Evolutionary conservation across 2,329 filamentous ascomycete species (phyloP).

Genomic region (Juglanconis sp.): DNA sequence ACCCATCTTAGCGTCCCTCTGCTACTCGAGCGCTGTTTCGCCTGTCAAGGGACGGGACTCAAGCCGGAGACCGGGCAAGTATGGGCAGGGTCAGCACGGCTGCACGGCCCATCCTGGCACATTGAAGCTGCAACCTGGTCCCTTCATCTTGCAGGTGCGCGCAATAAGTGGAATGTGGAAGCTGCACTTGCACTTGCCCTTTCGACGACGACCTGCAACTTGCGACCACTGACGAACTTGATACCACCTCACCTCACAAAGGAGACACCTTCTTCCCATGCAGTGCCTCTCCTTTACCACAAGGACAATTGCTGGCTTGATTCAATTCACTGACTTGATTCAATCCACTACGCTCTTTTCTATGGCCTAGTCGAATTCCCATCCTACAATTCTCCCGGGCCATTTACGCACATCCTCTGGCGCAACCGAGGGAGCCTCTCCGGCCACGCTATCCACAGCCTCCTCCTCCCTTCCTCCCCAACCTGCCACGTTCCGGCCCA

Average conservation of each 20-base stretch:
- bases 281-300: background rate
- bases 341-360: background rate
- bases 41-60: too few relatives aligned
- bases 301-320: background rate
- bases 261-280: conserved; percentile 2
- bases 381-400: background rate
- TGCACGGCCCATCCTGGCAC: background rate
- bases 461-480: background rate
- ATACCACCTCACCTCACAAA: background rate
- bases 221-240: background rate
- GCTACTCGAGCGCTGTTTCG: too few relatives aligned
- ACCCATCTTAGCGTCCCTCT: too few relatives aligned
- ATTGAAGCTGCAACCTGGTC: conserved; percentile 18
- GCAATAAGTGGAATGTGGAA: background rate
- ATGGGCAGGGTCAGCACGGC: conserved; percentile 8
- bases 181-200: background rate
- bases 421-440: background rate
- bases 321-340: background rate
- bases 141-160: conserved; percentile 2
- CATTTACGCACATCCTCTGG: background rate
- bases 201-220: conserved; percentile 3
- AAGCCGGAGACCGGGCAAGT: background rate
- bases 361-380: conserved; percentile 6
- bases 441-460: background rate
- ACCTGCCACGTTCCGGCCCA: background rate